Conservation (phyloP, 768 basidiomycete species). For the Gymnopilus dilepis region DNA sequence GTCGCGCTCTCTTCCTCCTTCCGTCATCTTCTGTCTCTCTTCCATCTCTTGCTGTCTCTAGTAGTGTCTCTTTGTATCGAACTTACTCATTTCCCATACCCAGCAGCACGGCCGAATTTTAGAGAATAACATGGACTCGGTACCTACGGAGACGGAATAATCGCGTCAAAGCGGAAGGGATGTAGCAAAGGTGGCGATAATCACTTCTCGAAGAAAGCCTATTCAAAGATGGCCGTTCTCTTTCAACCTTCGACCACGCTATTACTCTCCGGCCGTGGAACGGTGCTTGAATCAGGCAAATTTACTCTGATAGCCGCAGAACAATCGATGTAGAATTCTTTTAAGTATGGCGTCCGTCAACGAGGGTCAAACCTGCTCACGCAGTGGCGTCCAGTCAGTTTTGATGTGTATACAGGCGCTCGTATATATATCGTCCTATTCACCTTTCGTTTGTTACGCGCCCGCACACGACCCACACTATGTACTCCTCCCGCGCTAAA, state of each 20-base stretch:
- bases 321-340: neutral
- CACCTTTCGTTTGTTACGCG: neutral
- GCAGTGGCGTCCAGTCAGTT: too few species aligned
- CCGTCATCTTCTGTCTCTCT: neutral
- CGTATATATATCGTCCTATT: too few species aligned
- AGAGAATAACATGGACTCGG: too few species aligned
- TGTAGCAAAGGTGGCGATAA: constrained; percentile 22
- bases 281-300: neutral
- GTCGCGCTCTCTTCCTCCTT: neutral
- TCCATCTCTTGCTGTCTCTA: neutral
- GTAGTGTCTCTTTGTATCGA: too few species aligned
- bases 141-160: constrained; percentile 13
- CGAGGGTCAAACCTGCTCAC: neutral
- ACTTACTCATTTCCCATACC: neutral
- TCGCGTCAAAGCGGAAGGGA: constrained; percentile 21
- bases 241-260: constrained; percentile 6
- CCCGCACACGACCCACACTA: neutral
- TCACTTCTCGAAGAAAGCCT: constrained; percentile 20
- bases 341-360: too few species aligned
- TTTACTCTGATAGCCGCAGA: constrained; percentile 1
- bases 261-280: neutral
- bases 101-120: too few species aligned
- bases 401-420: neutral
- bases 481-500: neutral
- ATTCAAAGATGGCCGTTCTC: constrained; percentile 11